phyloP scores from a whole-genome alignment of 306 rosid genomes.

The Cicer cuneatum region DNA sequence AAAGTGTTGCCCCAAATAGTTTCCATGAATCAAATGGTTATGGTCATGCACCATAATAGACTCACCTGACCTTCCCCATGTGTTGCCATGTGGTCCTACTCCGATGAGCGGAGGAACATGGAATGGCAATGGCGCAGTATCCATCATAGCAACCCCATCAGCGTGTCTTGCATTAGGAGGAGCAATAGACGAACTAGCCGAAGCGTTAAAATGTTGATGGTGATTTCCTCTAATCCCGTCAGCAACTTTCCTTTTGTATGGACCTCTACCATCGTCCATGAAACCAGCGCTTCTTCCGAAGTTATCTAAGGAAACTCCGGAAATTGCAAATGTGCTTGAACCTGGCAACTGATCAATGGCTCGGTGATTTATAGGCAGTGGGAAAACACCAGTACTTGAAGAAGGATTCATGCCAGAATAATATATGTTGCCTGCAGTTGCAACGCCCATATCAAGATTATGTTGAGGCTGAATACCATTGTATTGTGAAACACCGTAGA shows the following conservation, averaged over 20 bases:
- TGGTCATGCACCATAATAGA: slow-evolving; percentile 66
- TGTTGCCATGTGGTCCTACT: slow-evolving; percentile 60
- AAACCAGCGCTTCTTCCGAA: slow-evolving; percentile 63
- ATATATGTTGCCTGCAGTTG: slow-evolving; percentile 60
- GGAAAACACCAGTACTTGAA: slow-evolving; percentile 65
- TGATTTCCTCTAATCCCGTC: slow-evolving; percentile 70
- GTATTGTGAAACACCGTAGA: slow-evolving; percentile 67
- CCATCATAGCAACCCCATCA: slow-evolving; percentile 71
- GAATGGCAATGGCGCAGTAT: slow-evolving; percentile 56
- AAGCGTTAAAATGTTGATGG: slow-evolving; percentile 63
- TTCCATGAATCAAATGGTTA: slow-evolving; percentile 69
- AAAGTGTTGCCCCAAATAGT: slow-evolving; percentile 78
- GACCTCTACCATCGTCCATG: slow-evolving; percentile 79
- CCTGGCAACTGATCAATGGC: slow-evolving; percentile 66
- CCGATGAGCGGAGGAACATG: slow-evolving; percentile 63
- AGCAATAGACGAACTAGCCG: slow-evolving; percentile 67
- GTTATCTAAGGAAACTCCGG: slow-evolving; percentile 67
- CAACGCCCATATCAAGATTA: slow-evolving; percentile 66
- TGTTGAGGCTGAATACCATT: slow-evolving; percentile 66
- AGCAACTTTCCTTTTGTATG: slow-evolving; percentile 74
- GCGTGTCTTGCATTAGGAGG: slow-evolving; percentile 66
- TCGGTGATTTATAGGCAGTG: slow-evolving; percentile 65
- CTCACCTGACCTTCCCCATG: slow-evolving; percentile 65
- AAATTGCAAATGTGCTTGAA: slow-evolving; percentile 59
- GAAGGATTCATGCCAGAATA: slow-evolving; percentile 74